These are phyloP conservation scores for Hymenoscyphus repandus DNA, from an alignment of 2,329 filamentous ascomycete genomes.

Conservation along the genomic window DNA sequence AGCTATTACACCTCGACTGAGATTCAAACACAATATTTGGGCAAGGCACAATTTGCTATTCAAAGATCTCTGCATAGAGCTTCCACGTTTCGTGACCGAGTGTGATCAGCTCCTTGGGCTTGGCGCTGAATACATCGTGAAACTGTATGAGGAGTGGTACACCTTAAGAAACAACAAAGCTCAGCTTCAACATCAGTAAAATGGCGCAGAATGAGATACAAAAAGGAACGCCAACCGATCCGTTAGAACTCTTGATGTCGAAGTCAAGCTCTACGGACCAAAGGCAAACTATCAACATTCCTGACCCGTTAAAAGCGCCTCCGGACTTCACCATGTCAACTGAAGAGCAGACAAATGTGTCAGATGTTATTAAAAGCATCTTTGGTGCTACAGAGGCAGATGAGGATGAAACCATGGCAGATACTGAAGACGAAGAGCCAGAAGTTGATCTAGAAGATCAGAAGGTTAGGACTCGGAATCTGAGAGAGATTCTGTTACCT, in stretches of 20 bases:
- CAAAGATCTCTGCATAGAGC: too few species aligned
- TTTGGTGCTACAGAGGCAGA: slow-evolving; percentile 15
- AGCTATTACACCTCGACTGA: too few species aligned
- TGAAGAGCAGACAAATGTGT: slow-evolving; percentile 15
- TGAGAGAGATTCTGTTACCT: slow-evolving; percentile 19
- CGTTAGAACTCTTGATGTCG: slow-evolving; percentile 3
- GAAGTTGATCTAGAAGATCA: slow-evolving; percentile 28
- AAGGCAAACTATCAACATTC: background rate
- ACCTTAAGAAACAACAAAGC: background rate
- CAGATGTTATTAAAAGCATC: slow-evolving; percentile 17
- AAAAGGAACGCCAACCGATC: background rate
- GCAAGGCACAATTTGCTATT: too few species aligned
- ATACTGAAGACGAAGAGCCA: slow-evolving; percentile 19
- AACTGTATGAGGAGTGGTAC: background rate
- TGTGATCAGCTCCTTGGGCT: background rate
- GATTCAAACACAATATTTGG: too few species aligned
- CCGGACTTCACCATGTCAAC: slow-evolving; percentile 1
- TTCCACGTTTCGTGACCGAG: too few species aligned
- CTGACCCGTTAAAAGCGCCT: background rate
- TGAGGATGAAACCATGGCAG: slow-evolving; percentile 12
- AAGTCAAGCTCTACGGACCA: background rate
- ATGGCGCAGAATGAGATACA: background rate
- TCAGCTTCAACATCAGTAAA: too few species aligned
- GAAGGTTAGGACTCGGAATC: slow-evolving; percentile 22
- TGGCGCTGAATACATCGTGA: too few species aligned